Evolutionary conservation across 164 flowering plant genomes (phyloP), one percentile per base, ranked within the genome.

Genomic region (Santalum album): DNA sequence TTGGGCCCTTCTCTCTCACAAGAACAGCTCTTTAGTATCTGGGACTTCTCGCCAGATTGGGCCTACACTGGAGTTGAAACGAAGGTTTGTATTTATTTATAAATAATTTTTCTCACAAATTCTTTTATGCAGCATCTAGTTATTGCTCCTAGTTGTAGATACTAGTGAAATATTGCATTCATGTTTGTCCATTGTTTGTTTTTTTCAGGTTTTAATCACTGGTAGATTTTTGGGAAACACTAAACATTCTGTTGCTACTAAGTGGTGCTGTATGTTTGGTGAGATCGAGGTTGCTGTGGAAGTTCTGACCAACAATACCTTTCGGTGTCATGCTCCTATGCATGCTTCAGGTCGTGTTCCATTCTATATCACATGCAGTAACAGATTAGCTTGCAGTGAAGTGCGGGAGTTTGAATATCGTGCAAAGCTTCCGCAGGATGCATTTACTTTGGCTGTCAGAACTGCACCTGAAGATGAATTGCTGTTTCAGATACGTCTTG

Each of bases 261-360:
- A 73, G 18, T 87, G 95, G 95, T 69, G 80, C 49, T 87, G 91
- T 62, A 84, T 87, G 95, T 87, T 87, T 77, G 91, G 89, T 27
- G 89, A 87, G 67, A 64, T 77, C 53, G 91, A 82, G 71, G 85
- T 82, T 51, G 56, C 79, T 40, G 95, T 82, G 50, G 87, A 80
- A 56, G 67, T 73, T 51, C 20, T 84, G 65, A 43, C 59, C 44
- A 64, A 67, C 48, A 67, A 65, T 56, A 71, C 74, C 23, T 65
- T 87, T 18, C 73, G 91, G 39, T 84, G 91, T 66, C 77, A 64
- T 55, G 78, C 78, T 39, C 95, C 95, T 49, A 34, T 46, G 3
- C 90, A 80, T 70, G 50, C 62, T 42, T 58, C 77, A 35, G 95
- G 95, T 2, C 68, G 73, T 53, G 81, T 84, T 56, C 91, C 95